phyloP scores from a whole-genome alignment of 352 stramenopile genomes.

The Globisporangium recalcitrans region DNA sequence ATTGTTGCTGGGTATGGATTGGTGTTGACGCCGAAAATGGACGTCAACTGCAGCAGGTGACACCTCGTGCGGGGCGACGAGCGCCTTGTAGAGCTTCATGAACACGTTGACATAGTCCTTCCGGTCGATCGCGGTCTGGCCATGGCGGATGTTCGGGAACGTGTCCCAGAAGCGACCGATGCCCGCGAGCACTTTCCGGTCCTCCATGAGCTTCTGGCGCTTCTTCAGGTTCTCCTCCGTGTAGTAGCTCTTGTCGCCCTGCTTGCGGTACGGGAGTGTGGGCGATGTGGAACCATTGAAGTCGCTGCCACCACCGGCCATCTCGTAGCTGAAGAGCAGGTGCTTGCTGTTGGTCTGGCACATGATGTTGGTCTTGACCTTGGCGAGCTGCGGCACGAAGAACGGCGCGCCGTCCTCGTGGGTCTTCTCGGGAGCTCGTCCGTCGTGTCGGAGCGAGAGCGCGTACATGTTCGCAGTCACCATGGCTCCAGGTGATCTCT shows the following conservation, averaged over 20 bases:
- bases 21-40: not conserved
- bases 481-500: slow-evolving; percentile 17
- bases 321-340: slow-evolving; percentile 51
- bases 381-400: slow-evolving; percentile 57
- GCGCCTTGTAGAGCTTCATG: slow-evolving; percentile 79
- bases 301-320: not conserved
- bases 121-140: slow-evolving; percentile 34
- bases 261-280: slow-evolving; percentile 59
- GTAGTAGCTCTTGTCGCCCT: slow-evolving; percentile 66
- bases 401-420: slow-evolving; percentile 43
- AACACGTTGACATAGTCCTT: slow-evolving; percentile 75
- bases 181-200: slow-evolving; percentile 37
- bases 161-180: slow-evolving; percentile 74
- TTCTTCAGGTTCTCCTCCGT: slow-evolving; percentile 59
- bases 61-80: slow-evolving; percentile 59
- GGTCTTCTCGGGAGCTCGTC: slow-evolving; percentile 20
- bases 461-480: slow-evolving; percentile 36
- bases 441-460: slow-evolving; percentile 32
- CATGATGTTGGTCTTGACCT: slow-evolving; percentile 64
- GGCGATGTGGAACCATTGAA: slow-evolving; percentile 16
- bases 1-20: too few relatives aligned
- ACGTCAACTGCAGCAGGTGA: too few relatives aligned
- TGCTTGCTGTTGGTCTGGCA: slow-evolving; percentile 43
- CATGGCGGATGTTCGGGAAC: slow-evolving; percentile 51
- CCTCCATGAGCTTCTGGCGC: slow-evolving; percentile 46